Percentiles rank a stretch among this genome's conserved stretches.
Conservation (phyloP, 805 yeast species). For the Candida koratica region DNA sequence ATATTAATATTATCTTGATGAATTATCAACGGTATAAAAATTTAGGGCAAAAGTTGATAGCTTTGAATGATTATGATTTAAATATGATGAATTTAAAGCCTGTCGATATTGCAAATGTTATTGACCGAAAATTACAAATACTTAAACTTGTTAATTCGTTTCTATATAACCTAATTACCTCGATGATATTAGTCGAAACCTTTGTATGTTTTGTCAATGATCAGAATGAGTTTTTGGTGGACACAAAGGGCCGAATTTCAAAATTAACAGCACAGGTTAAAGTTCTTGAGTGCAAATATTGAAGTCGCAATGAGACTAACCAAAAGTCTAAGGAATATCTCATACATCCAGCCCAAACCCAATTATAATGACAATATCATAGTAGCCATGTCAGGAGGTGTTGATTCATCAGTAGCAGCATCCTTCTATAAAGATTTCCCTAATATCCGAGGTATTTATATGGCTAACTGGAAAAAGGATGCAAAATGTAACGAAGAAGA, state of each 20-base stretch:
- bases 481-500: slow-evolving; percentile 78
- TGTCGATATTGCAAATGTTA: slow-evolving; percentile 1
- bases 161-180: slow-evolving; percentile 5
- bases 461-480: slow-evolving; percentile 85
- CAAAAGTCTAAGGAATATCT: not conserved
- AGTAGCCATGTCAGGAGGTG: slow-evolving; percentile 96
- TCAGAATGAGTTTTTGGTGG: slow-evolving; percentile 11
- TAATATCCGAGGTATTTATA: slow-evolving; percentile 77
- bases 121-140: slow-evolving; percentile 5
- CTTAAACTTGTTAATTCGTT: slow-evolving; percentile 6
- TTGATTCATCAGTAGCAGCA: slow-evolving; percentile 90
- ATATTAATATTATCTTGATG: slow-evolving; percentile 9
- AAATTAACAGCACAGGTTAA: not conserved
- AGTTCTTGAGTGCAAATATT: not conserved
- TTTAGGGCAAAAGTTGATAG: slow-evolving; percentile 6
- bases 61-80: slow-evolving; percentile 8
- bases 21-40: slow-evolving; percentile 9
- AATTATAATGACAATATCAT: slow-evolving; percentile 53
- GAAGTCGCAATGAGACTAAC: no score
- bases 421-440: slow-evolving; percentile 51
- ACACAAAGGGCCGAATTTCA: not conserved
- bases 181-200: slow-evolving; percentile 11
- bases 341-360: slow-evolving; percentile 12
- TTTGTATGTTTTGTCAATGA: slow-evolving; percentile 2
- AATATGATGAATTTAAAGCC: slow-evolving; percentile 3